A percentile compares a stretch with the other conserved stretches of the same genome.
phyloP scores from a whole-genome alignment of 371 early-diverging fungal species.

The Lichtheimia hyalospora region DNA sequence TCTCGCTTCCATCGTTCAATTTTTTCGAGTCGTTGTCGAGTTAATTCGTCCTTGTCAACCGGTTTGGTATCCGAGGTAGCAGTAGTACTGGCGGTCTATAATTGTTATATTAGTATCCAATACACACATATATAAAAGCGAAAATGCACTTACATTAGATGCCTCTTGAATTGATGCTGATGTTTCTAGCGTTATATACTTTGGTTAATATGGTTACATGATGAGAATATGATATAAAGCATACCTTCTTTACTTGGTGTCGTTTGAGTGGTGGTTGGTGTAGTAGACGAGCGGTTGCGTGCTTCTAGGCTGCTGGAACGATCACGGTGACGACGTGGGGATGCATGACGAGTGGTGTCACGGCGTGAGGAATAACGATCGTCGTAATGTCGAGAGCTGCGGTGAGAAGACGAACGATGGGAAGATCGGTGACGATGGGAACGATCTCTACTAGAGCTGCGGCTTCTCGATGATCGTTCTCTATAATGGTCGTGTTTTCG shows the following conservation, averaged over 20 bases:
- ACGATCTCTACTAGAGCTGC: constrained; percentile 31
- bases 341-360: not conserved
- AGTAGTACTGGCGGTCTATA: not conserved
- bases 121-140: not conserved
- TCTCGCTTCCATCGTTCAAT: constrained; percentile 74
- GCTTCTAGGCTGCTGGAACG: constrained; percentile 35
- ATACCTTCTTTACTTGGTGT: constrained; percentile 6
- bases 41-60: constrained; percentile 57
- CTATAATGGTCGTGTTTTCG: constrained; percentile 29
- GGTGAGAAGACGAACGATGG: constrained; percentile 28
- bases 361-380: constrained; percentile 23
- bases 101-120: constrained; percentile 6
- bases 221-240: not conserved
- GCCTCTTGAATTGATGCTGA: not conserved
- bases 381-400: constrained; percentile 37
- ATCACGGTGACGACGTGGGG: constrained; percentile 2
- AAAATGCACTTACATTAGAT: too few relatives aligned
- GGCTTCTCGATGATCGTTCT: constrained; percentile 26
- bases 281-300: constrained; percentile 8
- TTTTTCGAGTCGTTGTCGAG: constrained; percentile 67
- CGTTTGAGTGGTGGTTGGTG: not conserved
- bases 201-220: not conserved
- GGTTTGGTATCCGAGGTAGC: constrained; percentile 4
- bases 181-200: not conserved
- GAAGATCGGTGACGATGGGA: constrained; percentile 30